Evolutionary conservation across 2,329 filamentous ascomycete genomes (phyloP).

Genomic region (Neonectria ditissima): DNA sequence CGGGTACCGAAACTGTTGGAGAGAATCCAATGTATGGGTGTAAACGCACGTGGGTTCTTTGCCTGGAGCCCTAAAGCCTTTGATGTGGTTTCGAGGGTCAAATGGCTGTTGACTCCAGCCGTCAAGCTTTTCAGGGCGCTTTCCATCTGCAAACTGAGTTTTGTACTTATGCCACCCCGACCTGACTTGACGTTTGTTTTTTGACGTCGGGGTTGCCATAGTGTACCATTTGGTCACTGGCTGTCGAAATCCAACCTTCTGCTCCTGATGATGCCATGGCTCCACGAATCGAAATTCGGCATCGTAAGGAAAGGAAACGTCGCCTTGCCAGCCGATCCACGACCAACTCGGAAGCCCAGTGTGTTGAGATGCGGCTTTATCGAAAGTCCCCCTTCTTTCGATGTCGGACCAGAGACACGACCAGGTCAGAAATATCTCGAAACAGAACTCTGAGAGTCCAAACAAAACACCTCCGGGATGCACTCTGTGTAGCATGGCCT

Average conservation of each 20-base stretch:
- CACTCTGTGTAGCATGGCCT: conserved; percentile 28
- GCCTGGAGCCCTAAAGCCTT: conserved; percentile 7
- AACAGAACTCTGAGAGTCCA: conserved; percentile 26
- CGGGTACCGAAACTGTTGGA: conserved; percentile 8
- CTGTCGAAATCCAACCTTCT: conserved; percentile 24
- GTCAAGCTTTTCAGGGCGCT: not conserved
- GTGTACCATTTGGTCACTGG: conserved; percentile 24
- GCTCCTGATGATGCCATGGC: conserved; percentile 25
- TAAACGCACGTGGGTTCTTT: not conserved
- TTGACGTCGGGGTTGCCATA: not conserved
- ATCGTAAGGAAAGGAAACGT: conserved; percentile 25
- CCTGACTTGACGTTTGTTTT: conserved; percentile 4
- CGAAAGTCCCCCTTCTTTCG: not conserved
- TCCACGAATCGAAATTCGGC: conserved; percentile 19
- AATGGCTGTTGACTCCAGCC: conserved; percentile 10
- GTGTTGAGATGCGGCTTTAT: not conserved
- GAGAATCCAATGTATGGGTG: not conserved
- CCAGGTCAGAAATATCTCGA: conserved; percentile 21
- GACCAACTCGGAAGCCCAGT: conserved; percentile 30
- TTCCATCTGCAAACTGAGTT: not conserved
- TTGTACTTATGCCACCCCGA: conserved; percentile 25
- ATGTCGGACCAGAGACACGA: conserved; percentile 26
- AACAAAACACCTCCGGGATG: conserved; percentile 26
- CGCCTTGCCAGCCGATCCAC: conserved; percentile 29
- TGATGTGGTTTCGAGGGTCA: not conserved